Base-by-base conservation (phyloP, 495 filamentous ascomycete genomes). In the Tuber calosporum region DNA sequence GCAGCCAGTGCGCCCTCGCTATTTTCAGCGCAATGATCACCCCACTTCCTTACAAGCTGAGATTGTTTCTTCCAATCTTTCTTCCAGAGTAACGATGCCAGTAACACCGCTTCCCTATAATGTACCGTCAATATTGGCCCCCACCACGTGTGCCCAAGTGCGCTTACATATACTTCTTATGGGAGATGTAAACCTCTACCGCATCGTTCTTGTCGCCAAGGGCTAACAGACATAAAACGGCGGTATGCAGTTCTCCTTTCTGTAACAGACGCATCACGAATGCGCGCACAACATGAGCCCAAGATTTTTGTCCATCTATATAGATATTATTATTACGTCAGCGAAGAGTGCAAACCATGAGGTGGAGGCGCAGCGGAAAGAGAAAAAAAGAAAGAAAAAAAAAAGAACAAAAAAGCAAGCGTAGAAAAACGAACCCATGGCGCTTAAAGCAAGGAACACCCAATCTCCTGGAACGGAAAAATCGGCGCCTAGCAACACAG, bases 361-460 rank as follows among this genome's bases (percentile, higher is more conserved):
- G 17, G 19, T 9, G 11, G 68, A 36, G 42, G 68, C 2, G 34
- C 17, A 6, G 38, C 40, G 41, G 17, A 20, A 22, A 75, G 11
- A 73, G n/a, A n/a, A n/a, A n/a, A n/a, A n/a, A n/a, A n/a, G n/a
- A n/a, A n/a, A n/a, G n/a, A n/a, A n/a, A n/a, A n/a, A n/a, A n/a
- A n/a, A n/a, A n/a, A n/a, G n/a, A n/a, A 22, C 36, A 19, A 62
- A 62, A 40, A 41, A 36, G 13, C 68, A 58, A 58, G 48, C 9
- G n/a, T 20, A 13, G 36, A 41, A 40, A 41, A n/a, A 66, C 74
- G 39, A 73, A 81, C 88, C 87, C 86, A 98, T 96, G 40, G 91
- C 90, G 80, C 92, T 98, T 69, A 99, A 84, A 20, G 95, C 95
- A 8, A 99, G 85, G 74, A 98, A 85, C 93, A 99, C 97, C 96